Conservation (phyloP, 139 green algal genomes). For the Bryopsis sp. region DNA sequence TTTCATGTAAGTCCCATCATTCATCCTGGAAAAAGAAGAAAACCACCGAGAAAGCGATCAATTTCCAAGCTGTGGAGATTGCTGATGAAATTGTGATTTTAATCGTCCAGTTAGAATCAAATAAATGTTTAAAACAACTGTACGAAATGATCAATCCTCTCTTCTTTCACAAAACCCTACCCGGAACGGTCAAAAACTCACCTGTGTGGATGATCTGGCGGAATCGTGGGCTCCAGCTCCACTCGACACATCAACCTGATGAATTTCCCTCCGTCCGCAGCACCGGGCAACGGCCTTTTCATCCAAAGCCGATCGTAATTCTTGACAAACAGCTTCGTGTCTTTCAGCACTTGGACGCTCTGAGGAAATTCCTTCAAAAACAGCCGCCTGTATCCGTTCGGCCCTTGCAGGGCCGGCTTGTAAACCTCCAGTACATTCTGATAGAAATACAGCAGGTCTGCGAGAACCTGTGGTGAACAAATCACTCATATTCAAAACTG, state of each 20-base stretch:
- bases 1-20: not conserved
- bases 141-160: too few species aligned
- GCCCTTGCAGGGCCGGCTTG: not conserved
- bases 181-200: not conserved
- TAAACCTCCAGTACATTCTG: constrained; percentile 14
- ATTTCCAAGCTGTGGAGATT: too few species aligned
- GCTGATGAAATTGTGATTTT: too few species aligned
- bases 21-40: too few species aligned
- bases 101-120: too few species aligned
- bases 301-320: constrained; percentile 55
- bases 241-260: constrained; percentile 12
- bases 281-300: not conserved
- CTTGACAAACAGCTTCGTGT: constrained; percentile 86
- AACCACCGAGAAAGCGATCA: too few species aligned
- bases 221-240: constrained; percentile 1
- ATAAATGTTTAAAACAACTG: too few species aligned
- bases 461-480: not conserved
- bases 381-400: constrained; percentile 15
- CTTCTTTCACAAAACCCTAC: not conserved
- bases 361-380: constrained; percentile 17
- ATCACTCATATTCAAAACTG: too few species aligned
- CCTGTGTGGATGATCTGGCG: not conserved
- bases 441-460: constrained; percentile 19
- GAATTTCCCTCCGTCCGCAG: not conserved
- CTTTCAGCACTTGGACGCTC: constrained; percentile 46